Evolutionary conservation across 768 basidiomycete genomes (phyloP), one percentile per base, ranked within the genome.

Genomic region (Mycena olivaceomarginata): DNA sequence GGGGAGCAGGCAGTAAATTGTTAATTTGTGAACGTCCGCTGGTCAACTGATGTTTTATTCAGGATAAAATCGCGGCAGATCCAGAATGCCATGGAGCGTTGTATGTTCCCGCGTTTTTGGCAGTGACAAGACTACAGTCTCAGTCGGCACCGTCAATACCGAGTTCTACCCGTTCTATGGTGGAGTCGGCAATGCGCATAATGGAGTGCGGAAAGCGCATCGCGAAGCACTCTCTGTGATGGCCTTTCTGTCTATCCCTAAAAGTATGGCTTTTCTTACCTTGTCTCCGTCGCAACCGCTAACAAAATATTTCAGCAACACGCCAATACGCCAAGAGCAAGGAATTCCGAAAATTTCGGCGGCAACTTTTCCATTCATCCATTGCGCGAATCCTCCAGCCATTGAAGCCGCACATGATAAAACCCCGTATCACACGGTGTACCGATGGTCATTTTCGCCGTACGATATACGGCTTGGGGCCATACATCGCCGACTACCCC

Each of bases 401-500:
- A 1, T 74, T 83, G 18, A 57, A 57, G 43, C 43, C 43, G 41
- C 72, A 62, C n/a, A 81, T 83, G 81, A 74, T 72, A 6, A 68
- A 22, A 5, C 80, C 81, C 0, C 71, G 78, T 9, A 51, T 82
- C 2, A 76, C 77, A 0, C 63, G 57, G 4, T 83, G 80, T 37
- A 57, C 79, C 0, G 81, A 83, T 48, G 75, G 80, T 4, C 77
- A 82, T 67, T 80, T 72, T 57, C 53, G 77, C 1, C 70, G 65
- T 0, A 66, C 77, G 0, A 77, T 83, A 20, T 83, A 83, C 66
- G 81, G 78, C 20, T 12, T 82, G 4, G 76, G 63, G 2, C 82
- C 82, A 0, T 82, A 76, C 67, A 82, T 85, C 46, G 80, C 82
- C 2, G 82, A 85, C 59, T 85, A 85, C 59, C 84, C 84, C 0